A percentile compares a stretch with the other conserved stretches of the same genome.
phyloP scores from a whole-genome alignment of 2,329 filamentous ascomycete genomes.

The Trichoderma sp. region DNA sequence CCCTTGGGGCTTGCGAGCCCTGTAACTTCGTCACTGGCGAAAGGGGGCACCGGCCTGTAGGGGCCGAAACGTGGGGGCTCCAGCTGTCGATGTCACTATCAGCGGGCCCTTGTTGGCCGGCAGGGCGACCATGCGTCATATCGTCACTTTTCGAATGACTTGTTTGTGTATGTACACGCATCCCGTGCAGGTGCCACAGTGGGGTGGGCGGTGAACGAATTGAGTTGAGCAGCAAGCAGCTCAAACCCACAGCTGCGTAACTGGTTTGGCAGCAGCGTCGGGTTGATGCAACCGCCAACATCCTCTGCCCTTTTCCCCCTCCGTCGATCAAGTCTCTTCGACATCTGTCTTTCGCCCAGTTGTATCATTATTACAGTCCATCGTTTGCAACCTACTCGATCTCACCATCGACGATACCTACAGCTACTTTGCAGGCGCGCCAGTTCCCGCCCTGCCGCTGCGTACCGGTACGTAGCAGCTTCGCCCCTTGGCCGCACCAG shows the following conservation, averaged over 20 bases:
- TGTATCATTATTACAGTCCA: conserved; percentile 10
- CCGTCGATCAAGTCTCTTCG: conserved; percentile 6
- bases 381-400: not conserved
- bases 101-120: conserved; percentile 9
- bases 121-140: conserved; percentile 13
- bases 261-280: conserved; percentile 4
- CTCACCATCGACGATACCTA: not conserved
- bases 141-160: conserved; percentile 10
- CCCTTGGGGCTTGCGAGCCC: conserved; percentile 5
- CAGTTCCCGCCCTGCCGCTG: not conserved
- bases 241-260: conserved; percentile 15
- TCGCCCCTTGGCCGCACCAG: not conserved
- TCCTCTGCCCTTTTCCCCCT: not conserved
- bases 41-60: conserved; percentile 10
- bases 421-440: not conserved
- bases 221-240: not conserved
- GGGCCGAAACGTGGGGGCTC: conserved; percentile 14
- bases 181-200: conserved; percentile 13
- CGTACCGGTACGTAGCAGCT: conserved; percentile 11
- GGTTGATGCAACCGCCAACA: conserved; percentile 8
- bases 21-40: not conserved
- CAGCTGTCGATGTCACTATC: not conserved
- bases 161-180: not conserved
- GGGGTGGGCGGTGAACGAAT: conserved; percentile 20
- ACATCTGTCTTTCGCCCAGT: not conserved